Conservation (phyloP, 768 basidiomycete species). For the Lactarius sp. region DNA sequence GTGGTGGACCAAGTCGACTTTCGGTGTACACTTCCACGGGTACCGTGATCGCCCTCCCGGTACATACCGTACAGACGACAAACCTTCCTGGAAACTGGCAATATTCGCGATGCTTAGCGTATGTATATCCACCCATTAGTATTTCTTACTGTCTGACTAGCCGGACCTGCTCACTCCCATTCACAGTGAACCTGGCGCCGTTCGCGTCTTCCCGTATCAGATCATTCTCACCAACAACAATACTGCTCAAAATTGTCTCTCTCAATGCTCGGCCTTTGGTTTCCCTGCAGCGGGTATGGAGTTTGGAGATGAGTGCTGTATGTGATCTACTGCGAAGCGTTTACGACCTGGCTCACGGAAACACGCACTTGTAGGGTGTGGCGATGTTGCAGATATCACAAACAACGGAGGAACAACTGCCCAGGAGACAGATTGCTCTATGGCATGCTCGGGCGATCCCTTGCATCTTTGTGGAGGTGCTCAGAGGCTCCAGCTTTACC, state of each 20-base stretch:
- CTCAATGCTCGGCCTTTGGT: conserved; percentile 65
- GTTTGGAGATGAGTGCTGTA: conserved; percentile 71
- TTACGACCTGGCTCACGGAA: conserved; percentile 1
- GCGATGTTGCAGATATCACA: conserved; percentile 54
- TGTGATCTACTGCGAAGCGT: conserved; percentile 29
- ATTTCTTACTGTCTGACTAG: not conserved
- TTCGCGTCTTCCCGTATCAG: conserved; percentile 57
- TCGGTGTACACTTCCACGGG: conserved; percentile 59
- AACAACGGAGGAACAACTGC: conserved; percentile 33
- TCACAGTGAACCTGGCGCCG: conserved; percentile 44
- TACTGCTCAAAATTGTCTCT: conserved; percentile 58
- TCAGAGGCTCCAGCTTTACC: conserved; percentile 40
- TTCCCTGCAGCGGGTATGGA: conserved; percentile 68
- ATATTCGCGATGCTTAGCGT: conserved; percentile 68
- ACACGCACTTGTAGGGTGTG: conserved; percentile 48
- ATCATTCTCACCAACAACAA: conserved; percentile 57
- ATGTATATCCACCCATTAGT: not conserved
- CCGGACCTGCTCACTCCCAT: conserved; percentile 33
- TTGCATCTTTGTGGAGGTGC: conserved; percentile 63
- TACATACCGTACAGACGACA: conserved; percentile 52
- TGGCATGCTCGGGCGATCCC: conserved; percentile 62
- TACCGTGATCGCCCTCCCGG: conserved; percentile 49
- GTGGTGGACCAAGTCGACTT: conserved; percentile 68
- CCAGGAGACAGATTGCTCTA: conserved; percentile 38
- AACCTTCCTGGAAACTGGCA: conserved; percentile 58